phyloP scores from a whole-genome alignment of 192 early-diverging fungal genomes.

The Rhizophlyctis rosea region DNA sequence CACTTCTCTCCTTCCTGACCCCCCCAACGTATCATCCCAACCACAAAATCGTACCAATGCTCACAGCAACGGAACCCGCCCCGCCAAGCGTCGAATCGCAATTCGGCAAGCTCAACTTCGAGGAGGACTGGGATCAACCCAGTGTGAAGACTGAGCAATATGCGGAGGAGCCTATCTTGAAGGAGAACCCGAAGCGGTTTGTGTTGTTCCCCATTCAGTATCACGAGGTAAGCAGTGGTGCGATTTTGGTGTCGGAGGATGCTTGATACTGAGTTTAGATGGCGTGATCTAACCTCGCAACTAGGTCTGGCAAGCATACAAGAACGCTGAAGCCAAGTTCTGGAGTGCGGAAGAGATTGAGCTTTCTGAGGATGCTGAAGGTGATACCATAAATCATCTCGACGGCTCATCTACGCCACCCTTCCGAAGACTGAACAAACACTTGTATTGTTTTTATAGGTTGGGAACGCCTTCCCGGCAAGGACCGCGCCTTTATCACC shows the following conservation, averaged over 20 bases:
- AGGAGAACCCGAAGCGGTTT: constrained; percentile 32
- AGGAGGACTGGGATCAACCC: constrained; percentile 9
- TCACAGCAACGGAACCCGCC: too few species aligned
- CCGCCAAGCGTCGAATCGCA: too few species aligned
- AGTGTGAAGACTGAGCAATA: background rate
- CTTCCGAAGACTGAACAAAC: background rate
- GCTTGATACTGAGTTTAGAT: too few species aligned
- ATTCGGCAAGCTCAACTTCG: background rate
- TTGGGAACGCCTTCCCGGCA: constrained; percentile 1
- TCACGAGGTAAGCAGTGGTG: constrained; percentile 32
- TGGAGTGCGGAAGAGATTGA: constrained; percentile 96
- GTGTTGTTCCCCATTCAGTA: constrained; percentile 50
- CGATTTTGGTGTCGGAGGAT: too few species aligned
- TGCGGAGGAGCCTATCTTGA: constrained; percentile 1
- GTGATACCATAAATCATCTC: too few species aligned
- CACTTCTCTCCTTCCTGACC: too few species aligned
- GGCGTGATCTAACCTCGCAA: too few species aligned
- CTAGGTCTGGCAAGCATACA: constrained; percentile 91
- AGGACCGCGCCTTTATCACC: constrained; percentile 23
- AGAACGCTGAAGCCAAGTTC: constrained; percentile 92
- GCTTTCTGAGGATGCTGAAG: constrained; percentile 76
- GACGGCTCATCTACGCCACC: background rate
- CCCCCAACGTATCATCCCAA: too few species aligned
- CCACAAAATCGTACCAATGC: too few species aligned
- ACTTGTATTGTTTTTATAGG: background rate